phyloP scores from a whole-genome alignment of 2,329 filamentous ascomycete genomes.

The Phaeosphaeria sp. region DNA sequence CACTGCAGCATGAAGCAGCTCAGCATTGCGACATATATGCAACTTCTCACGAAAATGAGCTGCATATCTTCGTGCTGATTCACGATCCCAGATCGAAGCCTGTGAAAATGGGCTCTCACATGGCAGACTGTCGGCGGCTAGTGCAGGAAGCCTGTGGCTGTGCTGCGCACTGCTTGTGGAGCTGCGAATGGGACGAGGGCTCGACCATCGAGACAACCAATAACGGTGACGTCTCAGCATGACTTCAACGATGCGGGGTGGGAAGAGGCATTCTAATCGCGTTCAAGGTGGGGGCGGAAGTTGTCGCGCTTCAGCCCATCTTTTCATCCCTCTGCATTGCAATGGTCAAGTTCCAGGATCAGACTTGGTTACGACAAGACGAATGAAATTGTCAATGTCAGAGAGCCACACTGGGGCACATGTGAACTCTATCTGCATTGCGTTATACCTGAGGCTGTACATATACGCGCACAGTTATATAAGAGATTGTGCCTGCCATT shows the following conservation, averaged over 20 bases:
- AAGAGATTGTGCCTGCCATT: too few relatives aligned
- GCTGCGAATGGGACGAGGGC: constrained; percentile 7
- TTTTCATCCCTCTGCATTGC: too few relatives aligned
- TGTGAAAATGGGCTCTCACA: constrained; percentile 5
- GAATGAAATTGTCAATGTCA: too few relatives aligned
- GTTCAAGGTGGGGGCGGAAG: too few relatives aligned
- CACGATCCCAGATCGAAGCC: background rate
- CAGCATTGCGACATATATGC: background rate
- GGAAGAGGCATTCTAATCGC: background rate
- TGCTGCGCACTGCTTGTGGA: constrained; percentile 19
- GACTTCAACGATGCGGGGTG: background rate
- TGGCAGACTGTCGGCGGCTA: constrained; percentile 10
- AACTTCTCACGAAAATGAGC: background rate
- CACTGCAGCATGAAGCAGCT: background rate
- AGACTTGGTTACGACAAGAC: too few relatives aligned
- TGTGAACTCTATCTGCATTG: too few relatives aligned
- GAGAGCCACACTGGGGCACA: too few relatives aligned
- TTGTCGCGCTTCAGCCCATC: too few relatives aligned
- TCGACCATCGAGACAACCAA: background rate
- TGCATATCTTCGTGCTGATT: background rate
- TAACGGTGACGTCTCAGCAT: constrained; percentile 4
- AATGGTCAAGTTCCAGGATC: too few relatives aligned
- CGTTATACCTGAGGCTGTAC: too few relatives aligned
- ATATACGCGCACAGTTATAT: too few relatives aligned
- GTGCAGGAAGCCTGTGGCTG: constrained; percentile 26